Evolutionary conservation across 805 yeast species (phyloP).

Genomic region (Kluyveromyces dobzhanskii): DNA sequence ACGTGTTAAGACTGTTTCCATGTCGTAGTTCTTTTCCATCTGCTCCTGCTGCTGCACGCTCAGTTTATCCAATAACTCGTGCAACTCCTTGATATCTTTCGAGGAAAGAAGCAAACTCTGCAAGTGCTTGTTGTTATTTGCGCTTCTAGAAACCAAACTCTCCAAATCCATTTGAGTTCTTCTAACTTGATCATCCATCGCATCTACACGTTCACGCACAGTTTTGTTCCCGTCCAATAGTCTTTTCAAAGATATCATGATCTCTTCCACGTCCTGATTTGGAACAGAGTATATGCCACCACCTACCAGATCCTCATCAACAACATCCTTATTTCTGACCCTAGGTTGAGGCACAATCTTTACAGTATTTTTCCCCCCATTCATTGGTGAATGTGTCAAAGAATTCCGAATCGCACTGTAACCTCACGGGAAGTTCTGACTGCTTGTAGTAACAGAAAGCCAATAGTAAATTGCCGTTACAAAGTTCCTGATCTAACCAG

Average conservation of each 20-base stretch:
- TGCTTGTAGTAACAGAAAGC: too few relatives aligned
- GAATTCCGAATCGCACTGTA: too few relatives aligned
- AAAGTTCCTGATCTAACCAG: too few relatives aligned
- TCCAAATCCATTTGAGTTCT: slow-evolving; percentile 12
- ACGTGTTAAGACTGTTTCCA: background rate
- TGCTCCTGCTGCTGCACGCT: slow-evolving; percentile 4
- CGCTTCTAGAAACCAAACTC: slow-evolving; percentile 10
- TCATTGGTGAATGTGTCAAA: background rate
- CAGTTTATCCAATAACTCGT: slow-evolving; percentile 5
- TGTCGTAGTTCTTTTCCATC: background rate
- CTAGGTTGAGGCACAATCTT: slow-evolving; percentile 3
- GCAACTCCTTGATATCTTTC: slow-evolving; percentile 8
- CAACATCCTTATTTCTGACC: background rate
- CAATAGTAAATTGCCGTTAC: too few relatives aligned
- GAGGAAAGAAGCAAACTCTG: slow-evolving; percentile 10
- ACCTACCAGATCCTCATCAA: slow-evolving; percentile 5
- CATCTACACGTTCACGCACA: slow-evolving; percentile 7
- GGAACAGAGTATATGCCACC: background rate
- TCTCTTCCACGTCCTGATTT: slow-evolving; percentile 7
- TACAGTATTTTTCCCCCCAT: background rate
- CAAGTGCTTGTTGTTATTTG: slow-evolving; percentile 13
- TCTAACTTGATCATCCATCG: slow-evolving; percentile 8
- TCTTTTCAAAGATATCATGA: slow-evolving; percentile 7
- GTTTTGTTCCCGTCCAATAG: slow-evolving; percentile 6
- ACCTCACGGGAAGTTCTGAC: too few relatives aligned